A percentile compares a stretch with the other conserved stretches of the same genome.
Evolutionary conservation across 345 rosid genomes (phyloP).

Genomic region (Boechera divaricarpa): DNA sequence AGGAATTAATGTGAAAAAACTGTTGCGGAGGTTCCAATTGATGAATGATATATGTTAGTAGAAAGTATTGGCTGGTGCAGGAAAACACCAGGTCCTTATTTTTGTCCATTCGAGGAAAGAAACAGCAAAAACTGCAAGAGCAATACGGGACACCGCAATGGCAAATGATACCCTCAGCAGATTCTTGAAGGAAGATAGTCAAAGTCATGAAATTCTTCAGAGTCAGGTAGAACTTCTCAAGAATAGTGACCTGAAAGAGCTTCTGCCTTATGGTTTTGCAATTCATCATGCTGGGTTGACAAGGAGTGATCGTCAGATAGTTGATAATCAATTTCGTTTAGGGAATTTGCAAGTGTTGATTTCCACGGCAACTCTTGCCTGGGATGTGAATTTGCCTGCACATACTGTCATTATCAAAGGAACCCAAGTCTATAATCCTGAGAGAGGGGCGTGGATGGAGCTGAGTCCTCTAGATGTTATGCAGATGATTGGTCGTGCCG

Average conservation of each 20-base stretch:
- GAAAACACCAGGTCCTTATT: conserved; percentile 90
- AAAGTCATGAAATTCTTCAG: conserved; percentile 72
- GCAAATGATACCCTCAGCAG: conserved; percentile 77
- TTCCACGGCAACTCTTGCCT: conserved; percentile 95
- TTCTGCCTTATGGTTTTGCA: conserved; percentile 89
- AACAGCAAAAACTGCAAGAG: conserved; percentile 81
- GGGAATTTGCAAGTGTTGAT: conserved; percentile 79
- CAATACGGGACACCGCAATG: conserved; percentile 63
- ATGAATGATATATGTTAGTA: conserved; percentile 92
- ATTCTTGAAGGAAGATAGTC: conserved; percentile 82
- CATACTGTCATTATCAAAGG: conserved; percentile 90
- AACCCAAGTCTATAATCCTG: conserved; percentile 88
- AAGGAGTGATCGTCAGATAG: conserved; percentile 78
- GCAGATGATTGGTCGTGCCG: conserved; percentile 99
- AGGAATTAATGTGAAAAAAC: conserved; percentile 80
- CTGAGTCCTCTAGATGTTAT: conserved; percentile 87
- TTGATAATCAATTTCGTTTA: conserved; percentile 75
- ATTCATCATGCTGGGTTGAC: conserved; percentile 94
- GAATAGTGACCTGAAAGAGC: conserved; percentile 81
- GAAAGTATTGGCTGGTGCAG: conserved; percentile 82
- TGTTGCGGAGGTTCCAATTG: conserved; percentile 83
- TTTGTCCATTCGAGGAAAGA: conserved; percentile 97
- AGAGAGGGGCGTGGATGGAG: conserved; percentile 91
- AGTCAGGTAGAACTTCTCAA: conserved; percentile 64
- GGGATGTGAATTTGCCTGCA: conserved; percentile 96